Evolutionary conservation across 441 rosid species (phyloP), one percentile per base, ranked within the genome.

Genomic region (Populus hybrid): DNA sequence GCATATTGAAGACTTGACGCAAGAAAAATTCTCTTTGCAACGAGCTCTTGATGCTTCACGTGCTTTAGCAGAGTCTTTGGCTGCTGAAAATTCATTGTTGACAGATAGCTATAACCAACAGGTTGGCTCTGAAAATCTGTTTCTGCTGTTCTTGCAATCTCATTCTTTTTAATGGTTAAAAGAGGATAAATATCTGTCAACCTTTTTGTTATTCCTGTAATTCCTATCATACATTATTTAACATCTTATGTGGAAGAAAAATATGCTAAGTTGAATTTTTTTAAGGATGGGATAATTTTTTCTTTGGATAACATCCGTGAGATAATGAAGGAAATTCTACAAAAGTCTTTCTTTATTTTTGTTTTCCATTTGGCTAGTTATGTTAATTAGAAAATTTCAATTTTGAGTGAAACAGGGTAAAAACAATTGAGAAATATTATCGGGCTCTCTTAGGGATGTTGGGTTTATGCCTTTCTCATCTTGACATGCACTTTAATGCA

Each of bases 31-130:
- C 85, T 86, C 94, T 72, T 82, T 94, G 88, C 95, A 91, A 88
- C 88, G 95, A 87, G 94, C 95, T 78, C 96, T 94, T 73, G 98
- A 94, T 83, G 93, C 95, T 83, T 92, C 97, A 53, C 91, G 89
- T 74, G 81, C 90, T 72, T 86, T 94, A 79, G 89, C 98, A 23
- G 96, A 92, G 84, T 92, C 98, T 30, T 83, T 94, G 84, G 97
- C 98, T 77, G 77, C 94, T 73, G 98, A 94, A 84, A 94, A 94
- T 86, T 90, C 97, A 67, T 92, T 95, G 5, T 75, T 94, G 85
- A 90, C 98, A 24, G 94, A 94, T 80, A 92, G 82, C 75, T 94
- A 91, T 73, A 94, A 94, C 80, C 98, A 91, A 73, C 98, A 94
- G 97, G 98, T 91, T 80, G 65, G 78, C 81, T 38, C 35, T 6